Percentiles rank a stretch among this genome's conserved stretches.
Conservation (phyloP, 139 green algal genomes). For the Volvox africanus region DNA sequence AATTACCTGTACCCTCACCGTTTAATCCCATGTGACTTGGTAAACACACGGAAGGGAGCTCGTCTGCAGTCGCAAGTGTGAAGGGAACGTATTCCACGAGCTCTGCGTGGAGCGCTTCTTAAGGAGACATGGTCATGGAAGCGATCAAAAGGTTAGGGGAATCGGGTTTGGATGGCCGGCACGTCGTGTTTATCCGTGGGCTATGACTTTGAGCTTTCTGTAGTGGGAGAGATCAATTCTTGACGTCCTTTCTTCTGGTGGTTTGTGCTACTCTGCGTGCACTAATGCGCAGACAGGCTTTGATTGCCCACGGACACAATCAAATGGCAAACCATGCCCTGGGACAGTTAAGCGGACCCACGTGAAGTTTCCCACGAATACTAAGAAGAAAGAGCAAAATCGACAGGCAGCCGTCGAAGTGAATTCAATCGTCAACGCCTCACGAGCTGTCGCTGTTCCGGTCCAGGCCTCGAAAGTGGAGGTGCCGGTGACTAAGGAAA, state of each 20-base stretch:
- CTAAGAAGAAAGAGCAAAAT: conserved; percentile 21
- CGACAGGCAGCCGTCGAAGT: neutral
- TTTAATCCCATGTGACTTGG: neutral
- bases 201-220: neutral
- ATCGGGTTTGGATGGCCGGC: neutral
- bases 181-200: neutral
- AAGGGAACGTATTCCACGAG: neutral
- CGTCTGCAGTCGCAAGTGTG: neutral
- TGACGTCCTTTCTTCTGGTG: neutral
- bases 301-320: neutral
- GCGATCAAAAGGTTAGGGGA: conserved; percentile 1
- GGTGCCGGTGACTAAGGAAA: neutral
- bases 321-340: neutral
- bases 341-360: conserved; percentile 12
- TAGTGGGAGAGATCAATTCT: neutral
- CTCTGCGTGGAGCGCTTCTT: neutral
- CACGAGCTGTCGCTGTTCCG: neutral
- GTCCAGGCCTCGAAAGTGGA: neutral
- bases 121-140: neutral
- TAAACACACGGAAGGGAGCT: neutral
- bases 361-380: neutral
- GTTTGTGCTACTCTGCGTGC: neutral
- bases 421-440: neutral
- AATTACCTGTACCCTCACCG: neutral
- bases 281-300: conserved; percentile 7